Evolutionary conservation across 176 grass and related monocot species (phyloP).

Genomic region (Musa troglodytarum): DNA sequence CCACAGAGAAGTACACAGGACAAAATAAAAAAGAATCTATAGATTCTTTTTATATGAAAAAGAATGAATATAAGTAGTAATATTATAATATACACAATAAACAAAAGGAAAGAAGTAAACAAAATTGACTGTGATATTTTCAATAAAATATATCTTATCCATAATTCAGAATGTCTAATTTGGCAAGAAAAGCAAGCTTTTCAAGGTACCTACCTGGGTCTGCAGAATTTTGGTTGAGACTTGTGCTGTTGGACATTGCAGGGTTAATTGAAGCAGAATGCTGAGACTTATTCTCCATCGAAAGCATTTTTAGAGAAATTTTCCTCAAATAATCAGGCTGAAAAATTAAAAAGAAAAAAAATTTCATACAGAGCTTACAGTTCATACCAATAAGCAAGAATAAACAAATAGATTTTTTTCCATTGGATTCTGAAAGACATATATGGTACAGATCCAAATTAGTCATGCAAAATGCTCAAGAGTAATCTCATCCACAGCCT

Average conservation of each 20-base stretch:
- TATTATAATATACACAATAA: too few species aligned
- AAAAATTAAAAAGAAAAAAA: constrained; percentile 21
- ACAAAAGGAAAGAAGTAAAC: background rate
- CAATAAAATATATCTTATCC: background rate
- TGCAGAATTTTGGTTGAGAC: constrained; percentile 40
- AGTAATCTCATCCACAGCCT: too few species aligned
- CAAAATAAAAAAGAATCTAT: too few species aligned
- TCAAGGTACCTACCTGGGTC: constrained; percentile 40
- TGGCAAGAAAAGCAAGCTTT: background rate
- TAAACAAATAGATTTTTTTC: background rate
- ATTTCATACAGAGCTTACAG: background rate
- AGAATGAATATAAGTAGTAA: too few species aligned
- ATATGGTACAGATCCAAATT: too few species aligned
- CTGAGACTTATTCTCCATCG: constrained; percentile 72
- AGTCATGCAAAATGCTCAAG: too few species aligned
- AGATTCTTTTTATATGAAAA: too few species aligned
- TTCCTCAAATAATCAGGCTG: constrained; percentile 84
- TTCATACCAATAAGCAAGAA: background rate
- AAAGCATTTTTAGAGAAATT: constrained; percentile 89
- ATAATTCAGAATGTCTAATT: background rate
- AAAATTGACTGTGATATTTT: background rate
- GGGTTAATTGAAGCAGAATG: constrained; percentile 35
- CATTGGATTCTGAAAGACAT: too few species aligned
- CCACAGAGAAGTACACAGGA: too few species aligned
- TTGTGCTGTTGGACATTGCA: constrained; percentile 13